Base-by-base conservation (phyloP, 1,284 basidiomycete genomes). In the Entoloma clypeatum region DNA sequence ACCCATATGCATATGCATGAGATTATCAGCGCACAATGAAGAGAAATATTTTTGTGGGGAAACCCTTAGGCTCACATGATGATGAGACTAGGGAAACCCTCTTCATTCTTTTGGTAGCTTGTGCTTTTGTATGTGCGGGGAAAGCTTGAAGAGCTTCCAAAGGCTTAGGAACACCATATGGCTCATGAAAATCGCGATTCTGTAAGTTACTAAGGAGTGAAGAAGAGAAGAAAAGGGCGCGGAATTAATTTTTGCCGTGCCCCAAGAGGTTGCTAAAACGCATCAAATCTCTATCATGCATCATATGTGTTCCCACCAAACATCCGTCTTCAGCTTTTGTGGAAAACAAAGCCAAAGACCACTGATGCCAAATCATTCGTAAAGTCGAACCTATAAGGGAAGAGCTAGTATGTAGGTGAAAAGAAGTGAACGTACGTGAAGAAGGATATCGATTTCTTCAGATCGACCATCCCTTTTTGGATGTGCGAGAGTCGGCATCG, bases 291-390 rank as follows among this genome's bases (percentile, higher is more conserved):
- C 62, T 65, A 22, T 66, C 55, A 16, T 54, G 55, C 51, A 71
- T 60, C 61, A 69, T 65, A 27, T 69, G 65, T 62, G 8, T 72
- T 73, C 27, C 73, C 74, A 24, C 75, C 72, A 41, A 77, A 77
- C 10, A 74, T 75, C 34, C 13, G 3, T 28, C 14, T 14, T 29
- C 16, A 19, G 10, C 8, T 28, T 10, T 28, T 4, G 18, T n/a
- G 25, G 10, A 8, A 9, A 22, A 11, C 36, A 39, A 22, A 17
- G 18, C 23, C 30, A n/a, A 22, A 35, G 26, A 34, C 33, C 27
- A 44, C 47, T 49, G 55, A 82, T 79, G 71, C 76, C 54, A 81
- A 66, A 44, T 81, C 77, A 26, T 70, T 72, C 77, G 81, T 81
- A 44, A 82, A 69, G 57, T 83, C 80, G 47, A 74, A 79, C 28